Evolutionary conservation across 139 green algal species (phyloP).

Genomic region (Astrephomene gubernaculifera): DNA sequence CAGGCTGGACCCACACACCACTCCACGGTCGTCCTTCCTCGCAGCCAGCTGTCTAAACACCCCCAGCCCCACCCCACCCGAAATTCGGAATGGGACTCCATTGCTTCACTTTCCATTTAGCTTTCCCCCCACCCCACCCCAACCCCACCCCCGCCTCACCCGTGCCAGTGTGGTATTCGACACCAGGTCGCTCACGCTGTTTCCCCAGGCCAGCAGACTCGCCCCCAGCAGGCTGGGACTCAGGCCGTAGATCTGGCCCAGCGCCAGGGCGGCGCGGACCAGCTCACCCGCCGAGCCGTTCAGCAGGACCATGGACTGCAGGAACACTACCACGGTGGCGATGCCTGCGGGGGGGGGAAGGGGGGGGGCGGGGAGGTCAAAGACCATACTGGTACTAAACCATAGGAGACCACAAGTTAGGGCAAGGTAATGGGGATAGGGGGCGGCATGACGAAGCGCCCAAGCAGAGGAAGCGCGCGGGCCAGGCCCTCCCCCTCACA

Average conservation of each 20-base stretch:
- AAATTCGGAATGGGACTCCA: no score
- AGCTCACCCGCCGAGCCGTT: constrained; percentile 56
- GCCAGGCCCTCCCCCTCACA: background rate
- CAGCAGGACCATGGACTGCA: constrained; percentile 59
- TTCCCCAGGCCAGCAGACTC: constrained; percentile 76
- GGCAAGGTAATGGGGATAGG: background rate
- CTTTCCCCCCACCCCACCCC: constrained; percentile 1
- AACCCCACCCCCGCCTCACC: background rate
- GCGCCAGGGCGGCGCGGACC: constrained; percentile 45
- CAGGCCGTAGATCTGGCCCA: constrained; percentile 58
- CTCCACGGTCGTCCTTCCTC: no score
- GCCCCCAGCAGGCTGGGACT: constrained; percentile 37
- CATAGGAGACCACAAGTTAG: no score
- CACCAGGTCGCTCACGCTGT: constrained; percentile 66
- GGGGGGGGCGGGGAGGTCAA: background rate
- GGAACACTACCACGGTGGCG: constrained; percentile 56
- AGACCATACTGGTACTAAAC: no score
- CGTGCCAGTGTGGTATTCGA: constrained; percentile 66
- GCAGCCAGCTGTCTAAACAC: no score
- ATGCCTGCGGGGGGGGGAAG: constrained; percentile 41
- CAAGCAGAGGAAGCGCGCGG: background rate
- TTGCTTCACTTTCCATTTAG: no score
- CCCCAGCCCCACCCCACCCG: no score
- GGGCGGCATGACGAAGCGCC: background rate
- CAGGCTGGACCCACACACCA: no score